phyloP scores from a whole-genome alignment of 164 flowering plant species.

The Amborella trichopoda region DNA sequence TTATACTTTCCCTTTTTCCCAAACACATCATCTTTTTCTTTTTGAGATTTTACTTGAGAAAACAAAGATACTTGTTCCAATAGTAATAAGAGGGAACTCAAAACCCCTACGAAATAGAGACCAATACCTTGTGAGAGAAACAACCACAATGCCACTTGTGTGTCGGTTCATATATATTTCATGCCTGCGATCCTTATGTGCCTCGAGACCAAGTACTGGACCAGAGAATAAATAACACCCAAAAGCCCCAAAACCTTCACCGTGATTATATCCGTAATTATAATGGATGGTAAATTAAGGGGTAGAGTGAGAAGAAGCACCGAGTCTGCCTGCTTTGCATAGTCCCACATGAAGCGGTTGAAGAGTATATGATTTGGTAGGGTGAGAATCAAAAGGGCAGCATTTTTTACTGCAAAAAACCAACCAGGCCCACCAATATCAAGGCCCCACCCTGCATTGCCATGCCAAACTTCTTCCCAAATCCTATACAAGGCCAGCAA shows the following conservation, averaged over 20 bases:
- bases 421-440: slow-evolving; percentile 92
- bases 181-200: slow-evolving; percentile 78
- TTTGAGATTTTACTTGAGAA: too few relatives aligned
- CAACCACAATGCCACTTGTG: too few relatives aligned
- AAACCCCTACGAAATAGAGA: too few relatives aligned
- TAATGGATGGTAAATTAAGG: slow-evolving; percentile 67
- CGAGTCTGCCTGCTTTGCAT: slow-evolving; percentile 53
- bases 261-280: slow-evolving; percentile 74
- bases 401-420: slow-evolving; percentile 85
- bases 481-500: slow-evolving; percentile 64
- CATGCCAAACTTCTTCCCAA: slow-evolving; percentile 93
- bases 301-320: slow-evolving; percentile 65
- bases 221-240: slow-evolving; percentile 81
- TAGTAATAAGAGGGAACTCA: too few relatives aligned
- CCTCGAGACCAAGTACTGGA: slow-evolving; percentile 86
- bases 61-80: too few relatives aligned
- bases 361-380: slow-evolving; percentile 92
- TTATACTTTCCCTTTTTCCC: too few relatives aligned
- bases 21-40: too few relatives aligned
- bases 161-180: slow-evolving; percentile 74
- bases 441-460: slow-evolving; percentile 78
- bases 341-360: slow-evolving; percentile 91
- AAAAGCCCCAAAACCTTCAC: slow-evolving; percentile 72
- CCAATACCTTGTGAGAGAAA: too few relatives aligned
- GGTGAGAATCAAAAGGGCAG: slow-evolving; percentile 79